phyloP scores from a whole-genome alignment of 305 asterid genomes.

The Plantago lanceolata region DNA sequence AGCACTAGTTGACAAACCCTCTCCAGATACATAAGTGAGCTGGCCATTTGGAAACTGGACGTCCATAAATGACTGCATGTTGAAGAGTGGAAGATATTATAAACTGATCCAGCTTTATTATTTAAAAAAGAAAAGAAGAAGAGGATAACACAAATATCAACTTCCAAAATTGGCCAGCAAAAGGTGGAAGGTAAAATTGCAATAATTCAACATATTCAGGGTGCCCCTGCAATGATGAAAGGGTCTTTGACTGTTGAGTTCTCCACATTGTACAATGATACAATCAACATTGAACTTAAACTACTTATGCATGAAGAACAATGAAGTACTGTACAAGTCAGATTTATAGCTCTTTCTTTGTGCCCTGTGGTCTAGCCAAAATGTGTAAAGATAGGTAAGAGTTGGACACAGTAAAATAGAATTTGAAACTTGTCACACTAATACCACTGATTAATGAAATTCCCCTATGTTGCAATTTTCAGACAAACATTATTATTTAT shows the following conservation, averaged over 20 bases:
- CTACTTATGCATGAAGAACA: not conserved
- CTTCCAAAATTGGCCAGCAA: slow-evolving; percentile 3
- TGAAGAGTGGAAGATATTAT: slow-evolving; percentile 11
- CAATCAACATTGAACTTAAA: not conserved
- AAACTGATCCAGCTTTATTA: not conserved
- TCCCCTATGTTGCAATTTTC: not conserved
- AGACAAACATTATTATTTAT: slow-evolving; percentile 6
- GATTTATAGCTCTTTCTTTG: not conserved
- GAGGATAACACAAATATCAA: not conserved
- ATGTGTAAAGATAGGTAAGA: not conserved
- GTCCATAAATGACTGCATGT: slow-evolving; percentile 89
- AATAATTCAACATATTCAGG: not conserved
- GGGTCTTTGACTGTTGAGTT: not conserved
- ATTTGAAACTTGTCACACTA: not conserved
- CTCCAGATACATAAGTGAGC: slow-evolving; percentile 84
- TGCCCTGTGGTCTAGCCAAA: not conserved
- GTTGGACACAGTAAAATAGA: not conserved
- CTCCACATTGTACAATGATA: not conserved
- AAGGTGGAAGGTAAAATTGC: not conserved
- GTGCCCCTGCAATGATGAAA: not conserved
- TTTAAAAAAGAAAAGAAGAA: not conserved
- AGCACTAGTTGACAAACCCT: slow-evolving; percentile 87
- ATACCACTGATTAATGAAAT: slow-evolving; percentile 9
- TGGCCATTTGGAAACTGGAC: slow-evolving; percentile 97
- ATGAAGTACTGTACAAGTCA: not conserved